Evolutionary conservation across 177 flowering plant genomes (phyloP).

Genomic region (Telopea speciosissima): DNA sequence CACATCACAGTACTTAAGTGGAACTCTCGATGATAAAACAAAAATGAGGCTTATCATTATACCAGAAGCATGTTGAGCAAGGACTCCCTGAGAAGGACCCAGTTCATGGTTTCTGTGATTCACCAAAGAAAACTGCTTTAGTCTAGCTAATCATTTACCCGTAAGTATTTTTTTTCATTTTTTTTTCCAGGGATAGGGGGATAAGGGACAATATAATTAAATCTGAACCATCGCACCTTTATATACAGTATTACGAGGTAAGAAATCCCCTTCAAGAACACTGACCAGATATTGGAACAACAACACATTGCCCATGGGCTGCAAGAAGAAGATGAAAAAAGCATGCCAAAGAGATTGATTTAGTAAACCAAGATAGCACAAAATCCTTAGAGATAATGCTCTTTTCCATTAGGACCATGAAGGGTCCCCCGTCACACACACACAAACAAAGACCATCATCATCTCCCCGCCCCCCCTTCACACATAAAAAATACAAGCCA

Average conservation of each 20-base stretch:
- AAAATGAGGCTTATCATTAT: background rate
- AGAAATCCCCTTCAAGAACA: slow-evolving; percentile 65
- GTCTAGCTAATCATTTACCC: background rate
- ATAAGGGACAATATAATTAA: background rate
- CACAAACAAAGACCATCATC: no score
- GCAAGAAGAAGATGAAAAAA: slow-evolving; percentile 17
- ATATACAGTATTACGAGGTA: slow-evolving; percentile 43
- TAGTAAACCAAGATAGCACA: background rate
- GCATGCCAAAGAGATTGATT: background rate
- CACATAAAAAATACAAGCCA: no score
- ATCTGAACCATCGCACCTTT: slow-evolving; percentile 33
- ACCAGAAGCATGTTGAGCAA: slow-evolving; percentile 74
- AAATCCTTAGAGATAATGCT: background rate
- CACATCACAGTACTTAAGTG: background rate
- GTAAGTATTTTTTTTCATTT: no score
- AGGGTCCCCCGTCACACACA: no score
- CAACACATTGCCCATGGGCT: slow-evolving; percentile 57
- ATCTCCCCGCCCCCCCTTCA: no score
- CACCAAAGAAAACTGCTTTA: slow-evolving; percentile 6
- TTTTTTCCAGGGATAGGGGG: no score
- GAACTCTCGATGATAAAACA: slow-evolving; percentile 3
- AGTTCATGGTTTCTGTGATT: slow-evolving; percentile 57
- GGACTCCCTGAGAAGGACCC: slow-evolving; percentile 61
- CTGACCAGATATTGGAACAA: slow-evolving; percentile 66
- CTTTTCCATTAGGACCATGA: no score